A percentile compares a stretch with the other conserved stretches of the same genome.
phyloP scores from a whole-genome alignment of 2,329 filamentous ascomycete species.

The Aspergillus phoenicis region DNA sequence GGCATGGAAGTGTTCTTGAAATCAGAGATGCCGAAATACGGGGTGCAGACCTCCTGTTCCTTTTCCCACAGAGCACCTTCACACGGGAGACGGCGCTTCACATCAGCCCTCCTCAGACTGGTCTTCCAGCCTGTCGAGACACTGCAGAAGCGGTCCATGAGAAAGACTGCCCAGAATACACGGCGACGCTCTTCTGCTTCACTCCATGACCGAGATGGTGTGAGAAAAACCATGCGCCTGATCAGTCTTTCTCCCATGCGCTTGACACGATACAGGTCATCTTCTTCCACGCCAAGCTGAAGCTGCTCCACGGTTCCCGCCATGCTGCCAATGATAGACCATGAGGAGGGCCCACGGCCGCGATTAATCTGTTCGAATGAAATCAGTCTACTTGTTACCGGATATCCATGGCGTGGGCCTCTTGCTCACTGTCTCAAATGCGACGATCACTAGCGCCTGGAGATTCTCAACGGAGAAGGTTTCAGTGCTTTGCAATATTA shows the following conservation, averaged over 20 bases:
- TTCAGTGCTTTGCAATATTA: constrained; percentile 38
- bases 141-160: constrained; percentile 43
- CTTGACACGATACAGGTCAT: constrained; percentile 20
- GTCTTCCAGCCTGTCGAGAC: constrained; percentile 41
- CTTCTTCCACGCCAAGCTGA: constrained; percentile 35
- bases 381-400: not conserved
- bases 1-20: constrained; percentile 16
- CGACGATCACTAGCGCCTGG: constrained; percentile 40
- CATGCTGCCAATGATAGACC: constrained; percentile 40
- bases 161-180: constrained; percentile 43
- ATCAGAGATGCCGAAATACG: constrained; percentile 47
- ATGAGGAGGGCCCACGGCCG: constrained; percentile 37
- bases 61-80: constrained; percentile 39
- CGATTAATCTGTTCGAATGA: constrained; percentile 30
- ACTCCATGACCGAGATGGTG: constrained; percentile 30
- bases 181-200: constrained; percentile 41
- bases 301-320: constrained; percentile 39
- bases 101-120: constrained; percentile 37
- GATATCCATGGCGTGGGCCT: no score
- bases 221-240: constrained; percentile 41
- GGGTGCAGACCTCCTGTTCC: constrained; percentile 31
- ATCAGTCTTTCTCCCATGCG: constrained; percentile 33
- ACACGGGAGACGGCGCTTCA: constrained; percentile 38
- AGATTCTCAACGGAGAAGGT: constrained; percentile 38
- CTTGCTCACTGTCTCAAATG: constrained; percentile 34